Conservation (phyloP, 2,329 filamentous ascomycete species). For the Trichophyton benhamiae region DNA sequence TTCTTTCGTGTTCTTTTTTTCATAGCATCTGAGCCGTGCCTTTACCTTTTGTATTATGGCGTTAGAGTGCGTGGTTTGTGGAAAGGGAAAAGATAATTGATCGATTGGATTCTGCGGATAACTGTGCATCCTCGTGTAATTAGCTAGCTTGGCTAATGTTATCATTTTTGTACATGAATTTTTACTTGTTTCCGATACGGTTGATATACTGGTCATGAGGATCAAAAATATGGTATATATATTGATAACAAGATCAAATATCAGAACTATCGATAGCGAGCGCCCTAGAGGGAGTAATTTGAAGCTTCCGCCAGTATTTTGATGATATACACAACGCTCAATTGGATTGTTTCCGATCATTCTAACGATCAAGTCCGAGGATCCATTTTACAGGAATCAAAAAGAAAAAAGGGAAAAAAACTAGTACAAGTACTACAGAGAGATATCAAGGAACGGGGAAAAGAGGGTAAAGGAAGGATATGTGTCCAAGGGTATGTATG, state of each 20-base stretch:
- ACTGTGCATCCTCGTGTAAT: background rate
- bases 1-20: background rate
- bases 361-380: constrained; percentile 1
- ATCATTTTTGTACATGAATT: background rate
- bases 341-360: background rate
- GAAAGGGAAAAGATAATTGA: background rate
- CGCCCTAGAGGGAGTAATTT: background rate
- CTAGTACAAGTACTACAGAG: background rate
- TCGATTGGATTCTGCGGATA: background rate
- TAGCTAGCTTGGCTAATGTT: background rate
- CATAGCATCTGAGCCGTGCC: no score
- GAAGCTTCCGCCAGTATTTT: background rate
- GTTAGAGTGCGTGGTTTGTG: background rate
- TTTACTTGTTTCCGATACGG: no score
- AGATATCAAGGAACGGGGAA: background rate
- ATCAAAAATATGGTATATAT: background rate
- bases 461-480: background rate
- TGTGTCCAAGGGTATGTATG: no score
- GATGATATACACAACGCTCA: constrained; percentile 2
- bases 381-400: background rate
- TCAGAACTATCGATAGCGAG: background rate
- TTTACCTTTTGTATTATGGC: background rate
- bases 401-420: background rate
- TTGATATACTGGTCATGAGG: background rate
- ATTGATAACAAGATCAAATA: background rate